Evolutionary conservation across 345 rosid genomes (phyloP).

Genomic region (Cardiospermum halicacabum): DNA sequence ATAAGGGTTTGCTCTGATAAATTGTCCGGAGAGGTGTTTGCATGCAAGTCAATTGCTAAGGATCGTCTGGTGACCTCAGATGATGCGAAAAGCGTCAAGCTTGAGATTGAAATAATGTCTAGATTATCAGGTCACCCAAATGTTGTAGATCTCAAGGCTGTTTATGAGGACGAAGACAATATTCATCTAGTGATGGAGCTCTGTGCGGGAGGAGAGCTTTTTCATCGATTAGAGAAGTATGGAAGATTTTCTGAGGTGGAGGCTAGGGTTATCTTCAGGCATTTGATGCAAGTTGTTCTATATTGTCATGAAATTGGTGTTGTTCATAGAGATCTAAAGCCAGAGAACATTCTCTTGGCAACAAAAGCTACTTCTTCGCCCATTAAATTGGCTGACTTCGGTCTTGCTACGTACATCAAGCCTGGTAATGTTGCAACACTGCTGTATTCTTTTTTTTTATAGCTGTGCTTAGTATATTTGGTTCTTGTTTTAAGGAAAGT

Average conservation of each 20-base stretch:
- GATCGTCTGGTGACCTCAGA: slow-evolving; percentile 53
- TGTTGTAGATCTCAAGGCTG: slow-evolving; percentile 66
- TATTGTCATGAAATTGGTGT: slow-evolving; percentile 65
- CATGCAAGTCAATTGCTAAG: slow-evolving; percentile 63
- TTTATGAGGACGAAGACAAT: slow-evolving; percentile 56
- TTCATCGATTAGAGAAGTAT: slow-evolving; percentile 49
- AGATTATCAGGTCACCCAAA: slow-evolving; percentile 67
- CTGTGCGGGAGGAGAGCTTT: slow-evolving; percentile 74
- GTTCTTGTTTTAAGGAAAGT: background rate
- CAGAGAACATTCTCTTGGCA: slow-evolving; percentile 63
- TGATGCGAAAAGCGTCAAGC: slow-evolving; percentile 52
- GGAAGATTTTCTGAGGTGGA: slow-evolving; percentile 51
- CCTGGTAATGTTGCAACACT: slow-evolving; percentile 35
- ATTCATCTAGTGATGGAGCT: slow-evolving; percentile 74
- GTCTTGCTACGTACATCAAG: slow-evolving; percentile 57
- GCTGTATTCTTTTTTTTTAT: background rate
- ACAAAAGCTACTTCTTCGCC: slow-evolving; percentile 51
- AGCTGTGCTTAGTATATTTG: background rate
- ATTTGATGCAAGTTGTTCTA: slow-evolving; percentile 55
- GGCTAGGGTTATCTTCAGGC: slow-evolving; percentile 51
- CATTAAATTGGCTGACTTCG: slow-evolving; percentile 67
- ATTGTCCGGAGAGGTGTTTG: slow-evolving; percentile 50
- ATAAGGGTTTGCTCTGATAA: slow-evolving; percentile 59
- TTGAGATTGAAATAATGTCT: slow-evolving; percentile 69
- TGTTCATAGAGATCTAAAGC: slow-evolving; percentile 67